A percentile compares a stretch with the other conserved stretches of the same genome.
These are phyloP conservation scores for Quercus berberidifolia DNA, from an alignment of 306 rosid species.

Conservation along the genomic window DNA sequence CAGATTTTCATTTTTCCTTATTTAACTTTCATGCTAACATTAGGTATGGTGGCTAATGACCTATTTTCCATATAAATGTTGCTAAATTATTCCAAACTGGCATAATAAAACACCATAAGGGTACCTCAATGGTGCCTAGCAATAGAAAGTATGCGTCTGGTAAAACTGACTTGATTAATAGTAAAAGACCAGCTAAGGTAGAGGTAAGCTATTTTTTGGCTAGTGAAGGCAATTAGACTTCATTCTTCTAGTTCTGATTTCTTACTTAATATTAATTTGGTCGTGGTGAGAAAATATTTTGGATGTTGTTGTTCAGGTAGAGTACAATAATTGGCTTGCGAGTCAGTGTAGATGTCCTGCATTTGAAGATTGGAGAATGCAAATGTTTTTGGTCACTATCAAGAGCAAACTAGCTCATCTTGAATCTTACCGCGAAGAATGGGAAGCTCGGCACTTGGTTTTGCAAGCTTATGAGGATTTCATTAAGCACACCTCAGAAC, in stretches of 20 bases:
- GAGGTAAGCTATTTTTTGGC: neutral
- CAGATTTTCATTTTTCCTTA: neutral
- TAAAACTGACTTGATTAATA: too few relatives aligned
- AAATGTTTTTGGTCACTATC: constrained; percentile 39
- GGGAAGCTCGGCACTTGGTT: constrained; percentile 56
- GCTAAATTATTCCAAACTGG: neutral
- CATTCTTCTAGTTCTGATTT: neutral
- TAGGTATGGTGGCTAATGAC: neutral
- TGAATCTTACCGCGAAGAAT: constrained; percentile 60
- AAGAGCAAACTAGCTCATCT: constrained; percentile 34
- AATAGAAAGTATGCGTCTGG: too few relatives aligned
- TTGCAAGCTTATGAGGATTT: constrained; percentile 39
- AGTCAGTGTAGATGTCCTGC: constrained; percentile 43
- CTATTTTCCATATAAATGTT: neutral
- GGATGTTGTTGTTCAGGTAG: constrained; percentile 46
- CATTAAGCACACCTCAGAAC: neutral
- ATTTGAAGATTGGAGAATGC: constrained; percentile 63
- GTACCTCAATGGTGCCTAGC: neutral
- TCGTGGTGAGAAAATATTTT: neutral
- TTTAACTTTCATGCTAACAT: neutral
- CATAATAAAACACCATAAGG: neutral
- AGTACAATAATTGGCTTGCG: constrained; percentile 68
- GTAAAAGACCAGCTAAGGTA: too few relatives aligned
- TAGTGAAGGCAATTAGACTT: neutral
- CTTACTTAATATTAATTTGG: neutral